A percentile compares a stretch with the other conserved stretches of the same genome.
These are phyloP conservation scores for Eutrema salsugineum DNA, from an alignment of 441 rosid genomes.

Conservation along the genomic window DNA sequence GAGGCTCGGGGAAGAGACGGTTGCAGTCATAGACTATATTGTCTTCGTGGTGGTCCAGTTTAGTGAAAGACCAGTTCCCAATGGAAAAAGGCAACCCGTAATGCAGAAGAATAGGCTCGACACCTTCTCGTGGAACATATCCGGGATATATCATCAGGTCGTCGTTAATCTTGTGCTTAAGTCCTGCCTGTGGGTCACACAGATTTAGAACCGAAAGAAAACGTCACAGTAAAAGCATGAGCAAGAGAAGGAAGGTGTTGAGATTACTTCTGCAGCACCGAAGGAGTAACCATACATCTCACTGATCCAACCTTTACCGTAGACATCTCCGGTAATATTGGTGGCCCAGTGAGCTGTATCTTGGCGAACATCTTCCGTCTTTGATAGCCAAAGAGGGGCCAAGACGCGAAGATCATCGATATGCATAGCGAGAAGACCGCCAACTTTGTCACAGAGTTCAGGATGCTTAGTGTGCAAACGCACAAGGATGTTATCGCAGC, in stretches of 20 bases:
- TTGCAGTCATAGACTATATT: conserved; percentile 82
- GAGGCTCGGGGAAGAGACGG: conserved; percentile 97
- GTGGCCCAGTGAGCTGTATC: conserved; percentile 94
- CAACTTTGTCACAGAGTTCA: conserved; percentile 92
- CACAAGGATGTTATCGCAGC: conserved; percentile 91
- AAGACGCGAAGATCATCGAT: conserved; percentile 88
- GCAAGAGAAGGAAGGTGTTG: conserved; percentile 8
- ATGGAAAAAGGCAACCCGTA: conserved; percentile 85
- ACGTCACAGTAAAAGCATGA: background rate
- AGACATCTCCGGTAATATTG: conserved; percentile 93
- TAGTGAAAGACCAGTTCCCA: conserved; percentile 97
- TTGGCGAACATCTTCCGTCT: conserved; percentile 96
- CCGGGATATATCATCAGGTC: conserved; percentile 97
- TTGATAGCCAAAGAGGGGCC: conserved; percentile 96
- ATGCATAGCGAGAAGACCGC: conserved; percentile 98
- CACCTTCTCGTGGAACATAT: conserved; percentile 74
- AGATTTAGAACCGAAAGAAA: background rate
- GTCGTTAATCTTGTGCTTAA: conserved; percentile 83
- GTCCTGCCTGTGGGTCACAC: conserved; percentile 68
- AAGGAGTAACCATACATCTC: conserved; percentile 99
- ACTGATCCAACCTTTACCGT: conserved; percentile 95
- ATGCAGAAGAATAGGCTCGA: conserved; percentile 91
- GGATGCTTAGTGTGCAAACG: conserved; percentile 83
- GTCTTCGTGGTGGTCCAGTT: conserved; percentile 90
- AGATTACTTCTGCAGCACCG: conserved; percentile 94